Evolutionary conservation across 202 grass and related monocot genomes (phyloP), one percentile per base, ranked within the genome.

Genomic region (Zizania palustris): DNA sequence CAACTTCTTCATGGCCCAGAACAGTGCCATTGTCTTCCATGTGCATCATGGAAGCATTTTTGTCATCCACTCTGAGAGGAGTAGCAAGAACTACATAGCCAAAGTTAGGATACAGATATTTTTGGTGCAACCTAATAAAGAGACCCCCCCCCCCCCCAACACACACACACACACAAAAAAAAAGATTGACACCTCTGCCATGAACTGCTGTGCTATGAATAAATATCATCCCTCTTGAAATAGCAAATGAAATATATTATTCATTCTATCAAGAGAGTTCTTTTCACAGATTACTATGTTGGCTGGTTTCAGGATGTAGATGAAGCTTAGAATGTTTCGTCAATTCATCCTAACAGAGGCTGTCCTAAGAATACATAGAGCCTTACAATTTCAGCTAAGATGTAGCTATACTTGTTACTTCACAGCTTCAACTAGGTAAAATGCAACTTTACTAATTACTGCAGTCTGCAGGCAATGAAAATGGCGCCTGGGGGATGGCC

Each of bases 11-110:
- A 61, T 66, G 21, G 2, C 10, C 60, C 72, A 46, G 71, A 76
- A 65, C 36, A 60, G 77, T 5, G 19, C 0, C 51, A 66, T 18
- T 37, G 9, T 80, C 59, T 60, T 75, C 77, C 10, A 18, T 5
- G 36, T 14, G 59, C 35, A 60, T 42, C 60, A 39, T 50, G 13
- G 72, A 88, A 80, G 50, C 50, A 72, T 76, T 60, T 66, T 65
- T 59, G 0, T 71, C 59, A 38, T 84, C 59, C 66, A 51, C 59
- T 69, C 44, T 65, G 21, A 60, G 57, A 75, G 45, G 1, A 79
- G 66, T 11, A 73, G 71, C 71, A 80, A 69, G 40, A 72, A 76
- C 82, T 84, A 53, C 63, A 88, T 41, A 0, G 11, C 1, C 10
- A 51, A 76, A 88, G 62, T 60, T 53, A 72, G 9, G 6, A 45